Evolutionary conservation across 768 basidiomycete species (phyloP), one percentile per base, ranked within the genome.

Genomic region (Pleurotus giganteus): DNA sequence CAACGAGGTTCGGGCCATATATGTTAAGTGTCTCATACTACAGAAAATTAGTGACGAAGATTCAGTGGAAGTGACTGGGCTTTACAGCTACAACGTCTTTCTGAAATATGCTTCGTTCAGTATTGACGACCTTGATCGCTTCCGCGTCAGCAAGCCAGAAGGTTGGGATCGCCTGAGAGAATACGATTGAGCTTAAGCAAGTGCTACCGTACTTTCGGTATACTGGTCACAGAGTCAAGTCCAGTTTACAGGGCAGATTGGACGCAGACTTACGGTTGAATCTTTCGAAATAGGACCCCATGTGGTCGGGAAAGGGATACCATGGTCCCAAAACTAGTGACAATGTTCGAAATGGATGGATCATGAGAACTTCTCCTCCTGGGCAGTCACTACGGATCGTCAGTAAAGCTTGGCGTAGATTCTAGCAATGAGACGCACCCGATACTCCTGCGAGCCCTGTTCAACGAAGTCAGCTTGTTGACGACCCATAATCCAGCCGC

Each of bases 71-170:
- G 11, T 32, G 24, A 34, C 44, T 27, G 34, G 46, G n/a, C 61
- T 68, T 49, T 46, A 75, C 76, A 2, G 70, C 69, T 31, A 60
- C 66, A 0, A 67, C 49, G 19, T 79, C 73, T 61, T 79, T 80
- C 24, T 60, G 65, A 44, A 79, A 80, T 3, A 69, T 60, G 23
- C 57, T 57, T 19, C 74, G 59, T 34, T 73, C 70, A 0, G 64
- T 60, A 9, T 60, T 61, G 19, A 79, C 59, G 2, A 60, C 53
- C 52, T 74, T 75, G 23, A 79, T 57, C 5, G 75, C 73, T 28
- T 79, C 73, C 1, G 72, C 65, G 45, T 80, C 79, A 12, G 74
- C 67, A 13, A 80, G 29, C 74, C 76, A 81, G 55, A 72, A 71
- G 8, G 63, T 63, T 0, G 65, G 71, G 9, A 60, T 65, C 23